Evolutionary conservation across 768 basidiomycete species (phyloP).

Genomic region (Candolleomyces efflorescens): DNA sequence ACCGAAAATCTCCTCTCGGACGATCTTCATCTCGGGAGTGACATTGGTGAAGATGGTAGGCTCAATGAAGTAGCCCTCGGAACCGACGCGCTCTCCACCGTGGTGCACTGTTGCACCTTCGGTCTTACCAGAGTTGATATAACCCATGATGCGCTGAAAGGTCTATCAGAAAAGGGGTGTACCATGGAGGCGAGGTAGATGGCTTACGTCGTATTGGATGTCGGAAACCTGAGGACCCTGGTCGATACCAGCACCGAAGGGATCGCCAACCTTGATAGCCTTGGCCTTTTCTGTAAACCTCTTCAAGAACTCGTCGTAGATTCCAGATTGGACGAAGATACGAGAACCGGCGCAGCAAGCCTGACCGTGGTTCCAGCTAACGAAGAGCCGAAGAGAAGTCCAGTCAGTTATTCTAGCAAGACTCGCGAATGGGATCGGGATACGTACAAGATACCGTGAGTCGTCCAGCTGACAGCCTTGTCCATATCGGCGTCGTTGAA

Average conservation of each 20-base stretch:
- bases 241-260: conserved; percentile 53
- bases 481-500: conserved; percentile 73
- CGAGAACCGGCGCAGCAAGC: conserved; percentile 82
- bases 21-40: conserved; percentile 69
- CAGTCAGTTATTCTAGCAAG: not conserved
- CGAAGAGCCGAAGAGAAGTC: not conserved
- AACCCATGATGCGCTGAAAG: conserved; percentile 61
- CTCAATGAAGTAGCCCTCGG: conserved; percentile 57
- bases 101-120: conserved; percentile 63
- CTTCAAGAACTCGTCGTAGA: conserved; percentile 76
- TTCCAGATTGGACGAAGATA: conserved; percentile 73
- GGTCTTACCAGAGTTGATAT: conserved; percentile 71
- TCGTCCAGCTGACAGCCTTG: conserved; percentile 68
- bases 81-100: conserved; percentile 58
- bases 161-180: not conserved
- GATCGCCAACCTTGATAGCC: conserved; percentile 62
- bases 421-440: not conserved
- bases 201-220: conserved; percentile 63
- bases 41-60: conserved; percentile 75
- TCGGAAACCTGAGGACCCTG: conserved; percentile 83
- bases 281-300: conserved; percentile 54
- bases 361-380: conserved; percentile 70
- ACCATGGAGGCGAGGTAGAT: not conserved
- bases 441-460: conserved; percentile 69
- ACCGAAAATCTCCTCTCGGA: conserved; percentile 74